Evolutionary conservation across 192 early-diverging fungal species (phyloP).

Genomic region (Rhizophagus clarus): DNA sequence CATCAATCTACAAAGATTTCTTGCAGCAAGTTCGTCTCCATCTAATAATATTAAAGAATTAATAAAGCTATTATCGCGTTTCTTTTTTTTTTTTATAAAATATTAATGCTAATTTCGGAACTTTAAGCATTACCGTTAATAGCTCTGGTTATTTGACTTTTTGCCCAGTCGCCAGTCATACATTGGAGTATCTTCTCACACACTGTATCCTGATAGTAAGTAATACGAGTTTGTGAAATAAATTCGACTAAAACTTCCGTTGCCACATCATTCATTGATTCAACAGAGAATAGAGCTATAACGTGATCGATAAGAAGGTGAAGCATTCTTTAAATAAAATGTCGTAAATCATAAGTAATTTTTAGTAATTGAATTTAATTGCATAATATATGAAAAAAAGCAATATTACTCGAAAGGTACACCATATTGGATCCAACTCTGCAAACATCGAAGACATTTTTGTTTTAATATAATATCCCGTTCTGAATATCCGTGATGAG

Average conservation of each 20-base stretch:
- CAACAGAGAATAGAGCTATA: conserved; percentile 43
- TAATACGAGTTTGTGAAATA: conserved; percentile 45
- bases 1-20: conserved; percentile 51
- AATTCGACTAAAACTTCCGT: conserved; percentile 57
- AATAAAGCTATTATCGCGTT: background rate
- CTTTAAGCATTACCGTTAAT: conserved; percentile 39
- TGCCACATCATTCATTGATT: conserved; percentile 51
- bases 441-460: conserved; percentile 52
- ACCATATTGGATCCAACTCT: conserved; percentile 60
- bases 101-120: background rate
- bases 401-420: conserved; percentile 53
- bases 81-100: background rate
- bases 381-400: background rate
- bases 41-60: conserved; percentile 32
- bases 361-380: background rate
- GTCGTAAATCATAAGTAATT: background rate
- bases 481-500: conserved; percentile 28
- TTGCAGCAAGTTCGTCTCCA: conserved; percentile 51
- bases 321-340: conserved; percentile 36
- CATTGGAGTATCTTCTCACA: conserved; percentile 50
- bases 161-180: conserved; percentile 52
- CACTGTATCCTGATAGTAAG: conserved; percentile 42
- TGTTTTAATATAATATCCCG: conserved; percentile 40
- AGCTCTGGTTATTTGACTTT: conserved; percentile 42
- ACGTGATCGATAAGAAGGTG: conserved; percentile 46